Percentiles rank a stretch among this genome's conserved stretches.
Conservation (phyloP, 116 monocot species). For the Phalaenopsis hybrid region DNA sequence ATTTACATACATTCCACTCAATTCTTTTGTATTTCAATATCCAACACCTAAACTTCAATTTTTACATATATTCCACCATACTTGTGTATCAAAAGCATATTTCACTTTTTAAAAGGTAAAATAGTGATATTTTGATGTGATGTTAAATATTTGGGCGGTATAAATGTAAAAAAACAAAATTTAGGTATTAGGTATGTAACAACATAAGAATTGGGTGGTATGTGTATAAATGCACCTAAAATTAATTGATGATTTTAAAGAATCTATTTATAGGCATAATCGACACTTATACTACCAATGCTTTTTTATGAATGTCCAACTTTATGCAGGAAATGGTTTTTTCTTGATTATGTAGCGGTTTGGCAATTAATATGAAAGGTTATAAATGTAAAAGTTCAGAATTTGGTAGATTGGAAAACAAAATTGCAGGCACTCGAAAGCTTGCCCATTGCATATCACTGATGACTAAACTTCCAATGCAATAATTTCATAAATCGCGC, state of each 20-base stretch:
- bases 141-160: no score
- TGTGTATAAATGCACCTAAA: neutral
- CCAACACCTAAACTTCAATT: no score
- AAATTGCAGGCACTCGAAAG: neutral
- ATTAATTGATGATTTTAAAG: neutral
- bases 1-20: no score
- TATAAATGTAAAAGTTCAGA: neutral
- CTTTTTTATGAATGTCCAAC: neutral
- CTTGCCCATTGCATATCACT: neutral
- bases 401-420: neutral
- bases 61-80: no score
- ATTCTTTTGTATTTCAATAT: no score
- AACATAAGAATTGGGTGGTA: no score
- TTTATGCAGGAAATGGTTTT: neutral
- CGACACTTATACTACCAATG: neutral
- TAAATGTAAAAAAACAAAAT: no score
- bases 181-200: no score
- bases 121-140: no score
- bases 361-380: neutral
- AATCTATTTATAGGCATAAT: neutral
- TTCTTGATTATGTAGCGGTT: neutral
- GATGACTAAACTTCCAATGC: neutral
- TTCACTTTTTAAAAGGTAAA: no score
- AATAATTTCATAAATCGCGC: neutral
- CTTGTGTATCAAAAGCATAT: no score